Evolutionary conservation across 352 stramenopile species (phyloP).

Genomic region (Globisporangium irregulare): DNA sequence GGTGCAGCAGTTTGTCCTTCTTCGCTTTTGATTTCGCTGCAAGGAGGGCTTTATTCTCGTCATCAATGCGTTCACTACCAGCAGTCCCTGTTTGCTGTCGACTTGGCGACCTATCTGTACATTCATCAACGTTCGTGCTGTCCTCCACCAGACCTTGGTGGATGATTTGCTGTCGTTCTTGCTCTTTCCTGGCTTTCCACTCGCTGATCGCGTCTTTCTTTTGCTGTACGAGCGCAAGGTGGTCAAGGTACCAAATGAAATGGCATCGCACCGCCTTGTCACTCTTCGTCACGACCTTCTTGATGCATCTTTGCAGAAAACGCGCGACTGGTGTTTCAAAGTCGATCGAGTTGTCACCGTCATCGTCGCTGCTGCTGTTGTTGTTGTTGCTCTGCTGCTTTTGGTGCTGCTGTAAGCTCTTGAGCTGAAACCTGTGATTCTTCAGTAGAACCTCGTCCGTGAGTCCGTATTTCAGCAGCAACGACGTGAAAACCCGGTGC

Average conservation of each 20-base stretch:
- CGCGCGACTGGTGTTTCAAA: constrained; percentile 44
- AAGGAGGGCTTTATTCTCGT: constrained; percentile 9
- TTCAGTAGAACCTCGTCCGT: constrained; percentile 39
- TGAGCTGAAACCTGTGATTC: constrained; percentile 16
- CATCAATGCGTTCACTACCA: not conserved
- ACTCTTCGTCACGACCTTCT: constrained; percentile 49
- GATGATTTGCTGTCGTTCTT: constrained; percentile 38
- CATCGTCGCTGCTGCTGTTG: constrained; percentile 1
- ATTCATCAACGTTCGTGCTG: constrained; percentile 2
- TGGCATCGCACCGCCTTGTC: constrained; percentile 55
- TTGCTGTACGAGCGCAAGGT: constrained; percentile 49
- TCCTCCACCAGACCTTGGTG: constrained; percentile 33
- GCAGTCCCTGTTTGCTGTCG: not conserved
- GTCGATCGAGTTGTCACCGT: constrained; percentile 15
- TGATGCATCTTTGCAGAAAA: constrained; percentile 52
- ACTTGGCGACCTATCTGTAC: not conserved
- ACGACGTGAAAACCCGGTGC: constrained; percentile 38
- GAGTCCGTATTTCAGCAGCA: constrained; percentile 47
- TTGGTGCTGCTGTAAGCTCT: not conserved
- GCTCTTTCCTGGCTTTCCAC: constrained; percentile 58
- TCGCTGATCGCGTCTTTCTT: constrained; percentile 57
- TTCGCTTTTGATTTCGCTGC: constrained; percentile 25
- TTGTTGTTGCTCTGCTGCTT: constrained; percentile 15
- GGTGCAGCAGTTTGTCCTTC: constrained; percentile 27
- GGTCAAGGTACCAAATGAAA: constrained; percentile 63